Conservation (phyloP, 345 rosid genomes). For the Hibiscus trionum region DNA sequence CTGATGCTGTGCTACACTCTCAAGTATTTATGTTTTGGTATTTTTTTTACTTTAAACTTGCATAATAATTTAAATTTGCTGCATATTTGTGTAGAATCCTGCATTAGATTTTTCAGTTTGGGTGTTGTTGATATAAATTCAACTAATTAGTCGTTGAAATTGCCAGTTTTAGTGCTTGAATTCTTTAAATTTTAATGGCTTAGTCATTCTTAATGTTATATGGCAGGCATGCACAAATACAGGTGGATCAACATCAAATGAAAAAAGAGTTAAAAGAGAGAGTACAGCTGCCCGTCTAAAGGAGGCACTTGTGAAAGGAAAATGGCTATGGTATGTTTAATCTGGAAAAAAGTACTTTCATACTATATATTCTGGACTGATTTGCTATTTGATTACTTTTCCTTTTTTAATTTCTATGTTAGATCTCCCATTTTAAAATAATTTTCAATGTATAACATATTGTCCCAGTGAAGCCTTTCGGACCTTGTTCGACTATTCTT, state of each 20-base stretch:
- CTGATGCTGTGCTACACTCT: conserved; percentile 3
- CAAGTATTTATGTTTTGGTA: background rate
- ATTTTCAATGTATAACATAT: background rate
- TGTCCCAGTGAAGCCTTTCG: background rate
- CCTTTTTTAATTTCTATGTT: background rate
- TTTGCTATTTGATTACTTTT: background rate
- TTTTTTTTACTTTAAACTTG: background rate
- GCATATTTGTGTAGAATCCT: background rate
- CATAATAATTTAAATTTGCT: background rate
- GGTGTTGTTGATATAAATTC: background rate
- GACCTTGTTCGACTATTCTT: background rate
- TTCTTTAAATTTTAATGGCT: background rate
- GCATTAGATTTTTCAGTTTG: background rate
- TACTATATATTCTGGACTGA: background rate
- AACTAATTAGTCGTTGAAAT: background rate
- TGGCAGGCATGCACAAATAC: conserved; percentile 50
- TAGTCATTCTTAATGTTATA: background rate
- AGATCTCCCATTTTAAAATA: background rate
- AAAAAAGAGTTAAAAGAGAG: conserved; percentile 65
- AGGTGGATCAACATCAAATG: conserved; percentile 36
- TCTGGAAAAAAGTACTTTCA: background rate
- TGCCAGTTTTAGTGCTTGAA: background rate
- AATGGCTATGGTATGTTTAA: conserved; percentile 75
- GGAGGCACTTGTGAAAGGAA: conserved; percentile 73
- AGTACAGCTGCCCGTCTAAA: conserved; percentile 46